Evolutionary conservation across 148 eudicot genomes (phyloP), one percentile per base, ranked within the genome.

Genomic region (Camellia lanceoleosa): DNA sequence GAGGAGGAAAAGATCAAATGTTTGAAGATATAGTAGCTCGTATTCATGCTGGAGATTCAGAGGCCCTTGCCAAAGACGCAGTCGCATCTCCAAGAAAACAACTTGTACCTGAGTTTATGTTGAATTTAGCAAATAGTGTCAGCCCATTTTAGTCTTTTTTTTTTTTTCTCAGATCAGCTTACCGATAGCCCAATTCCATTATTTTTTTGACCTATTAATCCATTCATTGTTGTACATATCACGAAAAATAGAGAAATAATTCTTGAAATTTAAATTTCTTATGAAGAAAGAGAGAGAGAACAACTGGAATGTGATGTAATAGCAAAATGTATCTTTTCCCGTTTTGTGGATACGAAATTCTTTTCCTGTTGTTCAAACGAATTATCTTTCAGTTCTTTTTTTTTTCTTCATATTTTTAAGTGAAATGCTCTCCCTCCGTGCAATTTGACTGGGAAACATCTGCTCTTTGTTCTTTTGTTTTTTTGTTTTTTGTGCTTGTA

Each of bases 1-100:
- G 99, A 90, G 99, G 99, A 14, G 97, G 97, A 14, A 85, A 65
- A 20, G 99, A 96, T 79, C 86, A 94, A 12, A 71, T 96, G 90
- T 90, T 93, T 76, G 95, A 92, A 79, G 94, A 96, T 87, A 73
- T 96, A 66, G 88, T 93, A 30, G 82, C 88, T 59, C 73, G 80
- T 14, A 87, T 96, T 80, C 98, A 93, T 84, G 92, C 88, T 61
- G 95, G 86, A 49, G 95, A 92, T 68, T 80, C 85, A 19, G 95
- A 90, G 82, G 98, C 95, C 71, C 85, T 90, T 5, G 90, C 94
- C 20, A 91, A 84, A 78, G 89, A 95, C 80, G 88, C 90, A 0
- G 71, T 67, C 55, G 93, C 99, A 18, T 87, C 93, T 65, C 94
- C 90, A 14, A 88, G 97, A 82, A 93, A 64, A 87, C 94, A 95